A percentile compares a stretch with the other conserved stretches of the same genome.
These are phyloP conservation scores for Alectoria sarmentosa DNA, from an alignment of 495 filamentous ascomycete genomes.

Conservation along the genomic window DNA sequence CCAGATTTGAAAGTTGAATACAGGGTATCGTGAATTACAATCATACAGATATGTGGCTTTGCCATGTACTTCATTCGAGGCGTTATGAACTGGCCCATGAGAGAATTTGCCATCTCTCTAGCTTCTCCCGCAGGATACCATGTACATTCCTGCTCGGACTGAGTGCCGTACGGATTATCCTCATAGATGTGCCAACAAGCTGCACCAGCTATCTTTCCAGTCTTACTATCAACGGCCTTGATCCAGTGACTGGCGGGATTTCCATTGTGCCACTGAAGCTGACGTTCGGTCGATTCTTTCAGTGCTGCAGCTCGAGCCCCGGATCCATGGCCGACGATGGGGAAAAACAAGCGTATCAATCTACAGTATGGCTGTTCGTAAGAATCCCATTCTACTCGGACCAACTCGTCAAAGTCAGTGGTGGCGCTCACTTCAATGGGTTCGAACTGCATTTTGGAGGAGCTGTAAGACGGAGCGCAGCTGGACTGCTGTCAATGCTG, in stretches of 20 bases:
- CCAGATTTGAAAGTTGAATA: neutral
- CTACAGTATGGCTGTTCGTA: neutral
- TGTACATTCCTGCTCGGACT: constrained; percentile 17
- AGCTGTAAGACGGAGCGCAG: neutral
- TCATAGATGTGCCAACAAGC: constrained; percentile 30
- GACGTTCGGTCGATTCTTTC: constrained; percentile 25
- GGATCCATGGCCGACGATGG: neutral
- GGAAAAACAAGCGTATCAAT: neutral
- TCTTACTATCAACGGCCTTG: constrained; percentile 29
- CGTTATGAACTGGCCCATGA: constrained; percentile 17
- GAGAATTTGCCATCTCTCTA: constrained; percentile 22
- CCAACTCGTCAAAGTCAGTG: neutral
- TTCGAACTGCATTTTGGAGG: neutral
- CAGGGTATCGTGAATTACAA: neutral
- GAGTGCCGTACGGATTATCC: constrained; percentile 27
- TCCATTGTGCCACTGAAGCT: constrained; percentile 24
- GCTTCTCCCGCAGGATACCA: constrained; percentile 30
- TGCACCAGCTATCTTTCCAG: constrained; percentile 27
- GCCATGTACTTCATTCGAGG: constrained; percentile 21
- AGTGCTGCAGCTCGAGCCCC: constrained; percentile 22
- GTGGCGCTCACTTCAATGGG: neutral
- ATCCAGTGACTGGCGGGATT: constrained; percentile 27
- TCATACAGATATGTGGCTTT: constrained; percentile 28
- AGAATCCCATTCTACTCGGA: neutral
- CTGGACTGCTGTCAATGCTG: neutral